phyloP scores from a whole-genome alignment of 83 land plant genomes.

The Thuja plicata region DNA sequence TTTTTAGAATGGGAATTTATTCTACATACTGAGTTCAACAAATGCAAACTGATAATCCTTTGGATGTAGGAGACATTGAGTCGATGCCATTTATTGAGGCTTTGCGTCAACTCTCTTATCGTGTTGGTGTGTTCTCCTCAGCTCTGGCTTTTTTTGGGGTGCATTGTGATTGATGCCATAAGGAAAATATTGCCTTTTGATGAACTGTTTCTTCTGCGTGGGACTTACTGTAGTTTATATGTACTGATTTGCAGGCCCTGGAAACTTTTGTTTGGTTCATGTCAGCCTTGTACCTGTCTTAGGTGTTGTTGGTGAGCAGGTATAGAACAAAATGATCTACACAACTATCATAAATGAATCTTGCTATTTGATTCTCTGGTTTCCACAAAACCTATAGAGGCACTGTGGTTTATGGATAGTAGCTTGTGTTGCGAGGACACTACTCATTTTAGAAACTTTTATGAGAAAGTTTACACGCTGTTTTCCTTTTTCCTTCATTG shows the following conservation, averaged over 20 bases:
- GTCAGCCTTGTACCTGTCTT: conserved; percentile 97
- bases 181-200: not conserved
- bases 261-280: conserved; percentile 92
- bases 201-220: not conserved
- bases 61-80: conserved; percentile 88
- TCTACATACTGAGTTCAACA: not conserved
- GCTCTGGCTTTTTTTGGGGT: not conserved
- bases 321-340: conserved; percentile 18
- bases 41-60: not conserved
- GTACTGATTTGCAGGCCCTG: conserved; percentile 52
- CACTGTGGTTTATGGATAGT: not conserved
- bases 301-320: conserved; percentile 96
- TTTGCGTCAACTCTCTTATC: conserved; percentile 85
- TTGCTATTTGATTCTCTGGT: not conserved
- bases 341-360: not conserved
- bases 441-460: not conserved
- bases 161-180: not conserved
- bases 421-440: not conserved
- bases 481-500: conserved; percentile 4
- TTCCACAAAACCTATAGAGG: not conserved
- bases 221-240: not conserved
- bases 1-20: not conserved
- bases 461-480: not conserved
- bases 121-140: conserved; percentile 69
- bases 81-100: conserved; percentile 97